Conservation (phyloP, 2,329 filamentous ascomycete species). For the Cadophora malorum region DNA sequence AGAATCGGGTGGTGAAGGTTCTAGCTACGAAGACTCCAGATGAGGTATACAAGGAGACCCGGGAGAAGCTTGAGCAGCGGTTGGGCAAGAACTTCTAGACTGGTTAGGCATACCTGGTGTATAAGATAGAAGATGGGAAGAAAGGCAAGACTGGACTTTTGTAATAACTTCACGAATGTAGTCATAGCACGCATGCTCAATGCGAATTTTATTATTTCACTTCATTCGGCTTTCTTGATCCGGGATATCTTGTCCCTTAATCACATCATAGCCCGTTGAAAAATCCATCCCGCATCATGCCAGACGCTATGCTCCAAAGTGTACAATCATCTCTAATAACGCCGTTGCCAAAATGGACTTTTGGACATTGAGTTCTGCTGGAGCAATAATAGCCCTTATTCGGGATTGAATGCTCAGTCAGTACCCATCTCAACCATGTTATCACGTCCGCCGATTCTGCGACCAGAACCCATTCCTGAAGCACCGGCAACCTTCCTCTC, state of each 20-base stretch:
- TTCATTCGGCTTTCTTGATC: conserved; percentile 21
- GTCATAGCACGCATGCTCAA: conserved; percentile 31
- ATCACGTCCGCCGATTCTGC: conserved; percentile 48
- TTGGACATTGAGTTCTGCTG: conserved; percentile 22
- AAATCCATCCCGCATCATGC: conserved; percentile 40
- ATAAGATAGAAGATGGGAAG: conserved; percentile 20
- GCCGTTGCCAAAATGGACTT: conserved; percentile 32
- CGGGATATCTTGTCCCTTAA: conserved; percentile 19
- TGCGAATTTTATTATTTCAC: conserved; percentile 32
- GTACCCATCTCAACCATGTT: conserved; percentile 47
- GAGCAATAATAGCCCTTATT: conserved; percentile 7
- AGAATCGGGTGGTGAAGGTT: conserved; percentile 82
- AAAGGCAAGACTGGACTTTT: conserved; percentile 9
- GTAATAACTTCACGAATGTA: conserved; percentile 33
- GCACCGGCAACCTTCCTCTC: conserved; percentile 63
- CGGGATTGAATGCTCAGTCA: conserved; percentile 37
- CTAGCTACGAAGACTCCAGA: conserved; percentile 73
- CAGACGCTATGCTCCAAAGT: conserved; percentile 44
- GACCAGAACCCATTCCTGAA: conserved; percentile 50
- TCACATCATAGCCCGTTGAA: conserved; percentile 25
- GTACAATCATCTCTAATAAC: conserved; percentile 41
- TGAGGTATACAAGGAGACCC: conserved; percentile 61
- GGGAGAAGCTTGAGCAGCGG: conserved; percentile 55
- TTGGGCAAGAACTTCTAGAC: conserved; percentile 54
- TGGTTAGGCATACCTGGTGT: background rate